Evolutionary conservation across 2,329 filamentous ascomycete species (phyloP).

Genomic region (Sporothrix brasiliensis): DNA sequence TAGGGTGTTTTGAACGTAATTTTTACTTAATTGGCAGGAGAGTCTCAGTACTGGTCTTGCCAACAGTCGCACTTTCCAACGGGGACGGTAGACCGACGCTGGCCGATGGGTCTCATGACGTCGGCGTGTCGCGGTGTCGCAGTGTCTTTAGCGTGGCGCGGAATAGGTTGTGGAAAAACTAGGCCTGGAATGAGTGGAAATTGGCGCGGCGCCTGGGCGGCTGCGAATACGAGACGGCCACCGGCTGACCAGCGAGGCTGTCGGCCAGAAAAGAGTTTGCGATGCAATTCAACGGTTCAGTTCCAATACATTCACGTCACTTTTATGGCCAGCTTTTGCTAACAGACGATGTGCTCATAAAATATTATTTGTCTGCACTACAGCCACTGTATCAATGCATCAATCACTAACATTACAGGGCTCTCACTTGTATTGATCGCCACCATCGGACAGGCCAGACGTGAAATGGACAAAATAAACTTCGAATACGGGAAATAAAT

Average conservation of each 20-base stretch:
- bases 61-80: not conserved
- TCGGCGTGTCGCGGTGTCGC: not conserved
- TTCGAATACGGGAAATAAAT: too few relatives aligned
- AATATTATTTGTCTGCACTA: not conserved
- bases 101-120: constrained; percentile 19
- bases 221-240: not conserved
- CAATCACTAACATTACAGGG: not conserved
- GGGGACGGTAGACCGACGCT: constrained; percentile 6
- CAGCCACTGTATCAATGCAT: not conserved
- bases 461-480: not conserved
- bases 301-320: not conserved
- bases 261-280: not conserved
- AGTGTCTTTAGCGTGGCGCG: not conserved
- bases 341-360: not conserved
- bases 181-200: not conserved
- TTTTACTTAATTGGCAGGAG: not conserved
- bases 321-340: not conserved
- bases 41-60: not conserved
- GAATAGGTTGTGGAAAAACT: not conserved
- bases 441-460: not conserved
- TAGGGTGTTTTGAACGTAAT: constrained; percentile 1
- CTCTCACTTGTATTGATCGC: not conserved
- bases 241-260: constrained; percentile 6
- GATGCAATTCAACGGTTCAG: too few relatives aligned
- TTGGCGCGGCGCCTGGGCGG: constrained; percentile 17